Evolutionary conservation across 768 basidiomycete species (phyloP).

Genomic region (Mrakia hoshinonis): DNA sequence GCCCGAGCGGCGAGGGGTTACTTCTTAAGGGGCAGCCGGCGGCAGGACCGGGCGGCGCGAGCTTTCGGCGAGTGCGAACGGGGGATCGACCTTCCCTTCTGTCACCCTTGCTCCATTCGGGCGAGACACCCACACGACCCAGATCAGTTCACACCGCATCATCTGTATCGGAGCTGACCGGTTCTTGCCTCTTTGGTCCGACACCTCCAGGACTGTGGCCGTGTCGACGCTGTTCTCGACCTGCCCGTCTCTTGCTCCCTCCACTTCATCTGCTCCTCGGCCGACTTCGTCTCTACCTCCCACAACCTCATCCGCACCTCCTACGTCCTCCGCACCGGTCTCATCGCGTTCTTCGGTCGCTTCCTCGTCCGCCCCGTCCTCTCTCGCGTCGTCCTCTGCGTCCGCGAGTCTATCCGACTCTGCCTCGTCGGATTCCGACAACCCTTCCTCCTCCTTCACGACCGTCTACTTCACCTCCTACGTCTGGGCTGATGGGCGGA

Average conservation of each 20-base stretch:
- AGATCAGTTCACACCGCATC: too few relatives aligned
- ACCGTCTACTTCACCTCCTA: constrained; percentile 8
- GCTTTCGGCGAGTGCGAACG: too few relatives aligned
- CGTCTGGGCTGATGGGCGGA: neutral
- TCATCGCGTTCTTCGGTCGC: neutral
- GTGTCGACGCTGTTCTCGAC: too few relatives aligned
- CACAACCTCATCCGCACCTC: neutral
- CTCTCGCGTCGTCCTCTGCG: neutral
- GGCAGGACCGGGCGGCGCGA: too few relatives aligned
- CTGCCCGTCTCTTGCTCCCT: neutral
- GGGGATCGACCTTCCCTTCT: too few relatives aligned
- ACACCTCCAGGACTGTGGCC: too few relatives aligned
- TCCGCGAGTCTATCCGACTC: neutral
- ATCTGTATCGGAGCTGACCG: too few relatives aligned
- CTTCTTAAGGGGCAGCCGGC: too few relatives aligned
- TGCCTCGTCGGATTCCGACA: neutral
- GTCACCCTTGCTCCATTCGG: too few relatives aligned
- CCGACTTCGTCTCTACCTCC: neutral
- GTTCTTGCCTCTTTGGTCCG: too few relatives aligned
- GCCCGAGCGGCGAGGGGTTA: too few relatives aligned
- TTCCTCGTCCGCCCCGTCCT: neutral
- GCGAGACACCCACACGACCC: too few relatives aligned
- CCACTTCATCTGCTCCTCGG: neutral
- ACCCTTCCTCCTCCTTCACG: neutral
- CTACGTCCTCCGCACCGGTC: neutral